phyloP scores from a whole-genome alignment of 345 rosid species.

The Heritiera littoralis region DNA sequence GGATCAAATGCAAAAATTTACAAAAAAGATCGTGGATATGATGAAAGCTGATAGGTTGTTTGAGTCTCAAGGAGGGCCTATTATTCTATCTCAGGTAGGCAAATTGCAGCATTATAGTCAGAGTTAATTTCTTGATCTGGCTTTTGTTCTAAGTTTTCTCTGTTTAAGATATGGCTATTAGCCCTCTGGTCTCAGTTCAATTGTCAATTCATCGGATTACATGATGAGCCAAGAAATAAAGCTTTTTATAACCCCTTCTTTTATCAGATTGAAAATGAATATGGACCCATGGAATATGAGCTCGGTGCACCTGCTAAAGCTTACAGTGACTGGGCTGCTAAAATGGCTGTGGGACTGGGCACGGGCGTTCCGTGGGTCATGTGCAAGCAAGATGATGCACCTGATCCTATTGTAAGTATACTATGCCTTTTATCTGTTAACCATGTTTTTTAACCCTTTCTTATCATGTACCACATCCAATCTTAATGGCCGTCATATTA shows the following conservation, averaged over 20 bases:
- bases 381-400: constrained; percentile 99
- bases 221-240: constrained; percentile 10
- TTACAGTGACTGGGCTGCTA: constrained; percentile 88
- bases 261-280: constrained; percentile 91
- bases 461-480: constrained; percentile 27
- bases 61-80: constrained; percentile 92
- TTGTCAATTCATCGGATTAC: not conserved
- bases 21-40: constrained; percentile 86
- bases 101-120: constrained; percentile 2
- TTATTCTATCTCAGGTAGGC: constrained; percentile 86
- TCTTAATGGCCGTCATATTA: constrained; percentile 36
- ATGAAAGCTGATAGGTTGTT: constrained; percentile 91
- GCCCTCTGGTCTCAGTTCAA: constrained; percentile 5
- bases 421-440: constrained; percentile 3
- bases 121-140: not conserved
- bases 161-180: not conserved
- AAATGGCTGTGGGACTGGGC: constrained; percentile 87
- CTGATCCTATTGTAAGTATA: constrained; percentile 80
- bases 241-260: constrained; percentile 18
- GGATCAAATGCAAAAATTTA: constrained; percentile 85
- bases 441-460: constrained; percentile 11
- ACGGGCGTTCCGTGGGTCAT: constrained; percentile 99
- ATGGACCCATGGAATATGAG: constrained; percentile 91
- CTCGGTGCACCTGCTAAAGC: constrained; percentile 62
- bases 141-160: not conserved